A percentile compares a stretch with the other conserved stretches of the same genome.
Conservation (phyloP, 2,329 filamentous ascomycete species). For the Aspergillus calidoustus region DNA sequence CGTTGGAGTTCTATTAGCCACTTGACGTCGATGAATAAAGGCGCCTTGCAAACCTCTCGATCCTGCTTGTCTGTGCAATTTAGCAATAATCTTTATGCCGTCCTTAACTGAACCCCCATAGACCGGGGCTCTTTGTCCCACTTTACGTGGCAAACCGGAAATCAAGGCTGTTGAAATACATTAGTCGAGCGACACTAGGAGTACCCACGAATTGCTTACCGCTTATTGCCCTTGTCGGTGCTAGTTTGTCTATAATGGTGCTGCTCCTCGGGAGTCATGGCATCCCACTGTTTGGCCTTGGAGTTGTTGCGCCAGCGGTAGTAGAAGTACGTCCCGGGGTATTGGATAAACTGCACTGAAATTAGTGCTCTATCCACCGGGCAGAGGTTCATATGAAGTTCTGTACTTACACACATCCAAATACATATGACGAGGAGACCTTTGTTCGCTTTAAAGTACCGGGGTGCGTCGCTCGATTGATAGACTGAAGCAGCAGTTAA, state of each 20-base stretch:
- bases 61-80: too few relatives aligned
- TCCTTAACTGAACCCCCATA: too few relatives aligned
- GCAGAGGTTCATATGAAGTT: background rate
- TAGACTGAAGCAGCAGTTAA: background rate
- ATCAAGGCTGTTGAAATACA: background rate
- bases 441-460: constrained; percentile 3
- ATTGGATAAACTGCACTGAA: background rate
- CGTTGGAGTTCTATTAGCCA: too few relatives aligned
- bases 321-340: constrained; percentile 3
- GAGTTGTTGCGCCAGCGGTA: background rate
- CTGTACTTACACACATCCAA: background rate
- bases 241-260: background rate
- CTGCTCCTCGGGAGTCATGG: background rate
- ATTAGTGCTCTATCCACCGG: background rate
- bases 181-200: background rate
- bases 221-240: background rate
- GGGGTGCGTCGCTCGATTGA: constrained; percentile 3
- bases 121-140: too few relatives aligned
- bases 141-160: constrained; percentile 5
- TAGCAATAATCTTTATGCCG: too few relatives aligned
- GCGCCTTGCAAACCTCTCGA: too few relatives aligned
- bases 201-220: background rate
- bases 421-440: constrained; percentile 1
- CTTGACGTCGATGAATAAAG: too few relatives aligned
- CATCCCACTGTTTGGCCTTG: constrained; percentile 1